These are phyloP conservation scores for Syzygium malaccense DNA, from an alignment of 441 rosid species.

Conservation along the genomic window DNA sequence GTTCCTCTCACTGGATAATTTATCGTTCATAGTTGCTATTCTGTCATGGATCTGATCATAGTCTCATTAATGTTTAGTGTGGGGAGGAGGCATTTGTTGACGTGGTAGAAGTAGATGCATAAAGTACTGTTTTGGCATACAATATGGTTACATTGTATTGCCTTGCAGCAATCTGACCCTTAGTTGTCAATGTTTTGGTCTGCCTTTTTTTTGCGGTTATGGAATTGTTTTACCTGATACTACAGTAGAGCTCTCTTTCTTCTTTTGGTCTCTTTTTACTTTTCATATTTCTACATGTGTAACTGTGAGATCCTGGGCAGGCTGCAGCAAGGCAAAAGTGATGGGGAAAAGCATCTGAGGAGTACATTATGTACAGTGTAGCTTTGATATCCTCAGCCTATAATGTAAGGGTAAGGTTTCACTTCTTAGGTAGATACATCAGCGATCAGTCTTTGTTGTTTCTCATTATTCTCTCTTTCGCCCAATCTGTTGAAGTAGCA, in stretches of 20 bases:
- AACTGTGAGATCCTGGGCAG: neutral
- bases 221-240: neutral
- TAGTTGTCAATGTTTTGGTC: neutral
- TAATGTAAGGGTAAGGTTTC: neutral
- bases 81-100: neutral
- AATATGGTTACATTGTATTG: neutral
- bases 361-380: neutral
- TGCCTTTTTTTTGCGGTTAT: neutral
- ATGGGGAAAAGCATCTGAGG: neutral
- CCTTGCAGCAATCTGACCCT: neutral
- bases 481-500: neutral
- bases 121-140: neutral
- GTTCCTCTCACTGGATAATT: neutral
- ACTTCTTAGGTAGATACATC: neutral
- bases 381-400: neutral
- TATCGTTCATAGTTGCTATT: neutral
- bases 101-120: neutral
- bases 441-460: neutral
- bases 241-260: neutral
- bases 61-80: neutral
- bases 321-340: conserved; percentile 3
- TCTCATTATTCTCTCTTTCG: neutral
- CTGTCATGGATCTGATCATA: neutral
- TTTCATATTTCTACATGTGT: neutral
- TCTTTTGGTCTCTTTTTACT: neutral